A percentile compares a stretch with the other conserved stretches of the same genome.
Evolutionary conservation across 1,284 basidiomycete species (phyloP).

Genomic region (Filobasidium uniguttulatum): DNA sequence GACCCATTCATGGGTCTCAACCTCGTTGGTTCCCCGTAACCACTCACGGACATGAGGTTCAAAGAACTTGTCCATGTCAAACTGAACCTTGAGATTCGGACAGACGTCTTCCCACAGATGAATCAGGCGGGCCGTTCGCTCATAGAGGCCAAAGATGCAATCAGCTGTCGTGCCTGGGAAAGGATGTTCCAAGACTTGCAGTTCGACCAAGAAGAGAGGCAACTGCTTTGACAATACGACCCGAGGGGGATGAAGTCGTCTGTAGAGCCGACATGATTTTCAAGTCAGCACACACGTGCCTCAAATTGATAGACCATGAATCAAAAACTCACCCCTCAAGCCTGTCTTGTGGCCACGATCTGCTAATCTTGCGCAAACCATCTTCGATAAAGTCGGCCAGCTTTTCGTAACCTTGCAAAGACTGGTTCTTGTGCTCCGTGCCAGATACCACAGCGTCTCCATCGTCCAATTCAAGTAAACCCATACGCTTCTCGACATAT

Average conservation of each 20-base stretch:
- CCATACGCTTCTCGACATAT: constrained; percentile 21
- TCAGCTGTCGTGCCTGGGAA: constrained; percentile 18
- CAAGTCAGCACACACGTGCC: not conserved
- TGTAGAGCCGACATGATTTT: not conserved
- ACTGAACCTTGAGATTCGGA: constrained; percentile 22
- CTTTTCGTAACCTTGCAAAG: constrained; percentile 28
- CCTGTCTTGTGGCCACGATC: constrained; percentile 19
- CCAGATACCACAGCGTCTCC: constrained; percentile 2
- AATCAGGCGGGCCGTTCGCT: constrained; percentile 25
- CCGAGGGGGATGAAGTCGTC: constrained; percentile 25
- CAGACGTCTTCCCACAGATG: constrained; percentile 30
- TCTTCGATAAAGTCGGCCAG: constrained; percentile 32
- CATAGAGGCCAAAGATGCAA: constrained; percentile 33
- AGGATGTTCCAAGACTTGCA: constrained; percentile 30
- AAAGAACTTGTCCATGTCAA: constrained; percentile 35
- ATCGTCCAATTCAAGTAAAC: constrained; percentile 3
- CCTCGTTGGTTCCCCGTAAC: constrained; percentile 31
- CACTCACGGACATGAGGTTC: constrained; percentile 35
- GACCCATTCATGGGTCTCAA: constrained; percentile 34
- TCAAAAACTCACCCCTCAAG: constrained; percentile 6
- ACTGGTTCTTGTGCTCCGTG: constrained; percentile 15
- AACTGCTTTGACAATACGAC: constrained; percentile 33
- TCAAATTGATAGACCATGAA: not conserved
- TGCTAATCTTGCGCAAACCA: constrained; percentile 24
- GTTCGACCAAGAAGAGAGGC: constrained; percentile 33